Evolutionary conservation across 345 rosid genomes (phyloP).

Genomic region (Camelina laxa): DNA sequence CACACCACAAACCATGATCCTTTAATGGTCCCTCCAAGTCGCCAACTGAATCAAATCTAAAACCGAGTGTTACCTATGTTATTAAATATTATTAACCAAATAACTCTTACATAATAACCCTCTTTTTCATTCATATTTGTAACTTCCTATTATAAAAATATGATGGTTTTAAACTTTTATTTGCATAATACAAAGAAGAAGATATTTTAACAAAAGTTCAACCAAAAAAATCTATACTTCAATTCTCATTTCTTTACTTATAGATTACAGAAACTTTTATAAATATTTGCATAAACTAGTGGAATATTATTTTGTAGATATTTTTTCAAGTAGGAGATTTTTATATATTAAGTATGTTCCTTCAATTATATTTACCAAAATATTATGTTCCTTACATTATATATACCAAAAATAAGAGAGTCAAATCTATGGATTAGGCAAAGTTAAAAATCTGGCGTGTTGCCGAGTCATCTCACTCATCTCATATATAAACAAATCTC

Average conservation of each 20-base stretch:
- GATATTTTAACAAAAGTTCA: not conserved
- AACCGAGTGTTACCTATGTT: not conserved
- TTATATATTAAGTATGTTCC: no score
- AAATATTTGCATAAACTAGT: not conserved
- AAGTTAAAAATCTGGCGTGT: conserved; percentile 36
- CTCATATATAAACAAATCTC: conserved; percentile 13
- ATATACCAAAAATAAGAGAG: not conserved
- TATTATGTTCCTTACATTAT: not conserved
- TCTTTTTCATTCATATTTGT: no score
- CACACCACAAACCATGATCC: not conserved
- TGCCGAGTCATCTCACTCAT: conserved; percentile 29
- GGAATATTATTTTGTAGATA: not conserved
- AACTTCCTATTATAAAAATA: no score
- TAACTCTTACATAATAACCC: not conserved
- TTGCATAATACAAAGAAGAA: not conserved
- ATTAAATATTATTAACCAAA: not conserved
- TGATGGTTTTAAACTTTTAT: not conserved
- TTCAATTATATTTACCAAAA: no score
- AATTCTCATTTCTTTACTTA: not conserved
- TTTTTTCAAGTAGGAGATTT: no score
- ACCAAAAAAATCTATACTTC: not conserved
- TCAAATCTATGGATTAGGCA: conserved; percentile 3
- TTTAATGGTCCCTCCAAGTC: not conserved
- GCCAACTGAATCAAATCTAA: conserved; percentile 14
- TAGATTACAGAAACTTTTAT: no score